phyloP scores from a whole-genome alignment of 306 rosid species.

The Phaseolus lunatus region DNA sequence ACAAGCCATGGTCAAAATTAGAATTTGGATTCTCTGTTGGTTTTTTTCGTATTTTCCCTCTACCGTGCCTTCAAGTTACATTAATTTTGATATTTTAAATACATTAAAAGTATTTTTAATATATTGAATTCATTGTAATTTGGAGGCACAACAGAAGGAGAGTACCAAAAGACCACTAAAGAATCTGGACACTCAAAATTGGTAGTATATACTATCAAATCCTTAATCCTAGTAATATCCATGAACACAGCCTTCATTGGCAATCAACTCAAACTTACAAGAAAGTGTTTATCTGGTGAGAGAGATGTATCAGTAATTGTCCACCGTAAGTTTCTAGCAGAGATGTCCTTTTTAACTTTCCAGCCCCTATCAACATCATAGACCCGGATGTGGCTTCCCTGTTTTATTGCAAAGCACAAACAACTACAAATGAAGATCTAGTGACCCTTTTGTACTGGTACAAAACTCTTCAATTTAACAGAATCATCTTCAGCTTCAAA shows the following conservation, averaged over 20 bases:
- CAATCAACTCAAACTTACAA: slow-evolving; percentile 65
- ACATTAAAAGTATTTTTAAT: too few species aligned
- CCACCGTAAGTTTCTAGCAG: slow-evolving; percentile 84
- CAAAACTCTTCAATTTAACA: slow-evolving; percentile 34
- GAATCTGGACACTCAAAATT: neutral
- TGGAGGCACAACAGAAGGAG: too few species aligned
- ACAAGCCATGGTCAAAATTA: slow-evolving; percentile 14
- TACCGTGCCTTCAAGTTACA: too few species aligned
- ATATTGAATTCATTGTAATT: too few species aligned
- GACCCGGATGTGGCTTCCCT: slow-evolving; percentile 83
- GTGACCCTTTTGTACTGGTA: slow-evolving; percentile 31
- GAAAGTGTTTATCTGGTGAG: slow-evolving; percentile 76
- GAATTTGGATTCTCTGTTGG: too few species aligned
- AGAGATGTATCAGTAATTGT: slow-evolving; percentile 94
- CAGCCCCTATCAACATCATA: slow-evolving; percentile 86
- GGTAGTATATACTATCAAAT: slow-evolving; percentile 31
- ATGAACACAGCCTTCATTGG: slow-evolving; percentile 1
- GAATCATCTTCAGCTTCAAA: slow-evolving; percentile 35
- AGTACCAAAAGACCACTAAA: too few species aligned
- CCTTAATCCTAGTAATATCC: slow-evolving; percentile 24
- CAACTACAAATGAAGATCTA: slow-evolving; percentile 14
- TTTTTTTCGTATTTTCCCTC: too few species aligned
- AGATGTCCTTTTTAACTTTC: slow-evolving; percentile 85
- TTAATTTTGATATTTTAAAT: too few species aligned
- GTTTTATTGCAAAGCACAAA: slow-evolving; percentile 45